Conservation (phyloP, 345 rosid species). For the Pistacia vera region DNA sequence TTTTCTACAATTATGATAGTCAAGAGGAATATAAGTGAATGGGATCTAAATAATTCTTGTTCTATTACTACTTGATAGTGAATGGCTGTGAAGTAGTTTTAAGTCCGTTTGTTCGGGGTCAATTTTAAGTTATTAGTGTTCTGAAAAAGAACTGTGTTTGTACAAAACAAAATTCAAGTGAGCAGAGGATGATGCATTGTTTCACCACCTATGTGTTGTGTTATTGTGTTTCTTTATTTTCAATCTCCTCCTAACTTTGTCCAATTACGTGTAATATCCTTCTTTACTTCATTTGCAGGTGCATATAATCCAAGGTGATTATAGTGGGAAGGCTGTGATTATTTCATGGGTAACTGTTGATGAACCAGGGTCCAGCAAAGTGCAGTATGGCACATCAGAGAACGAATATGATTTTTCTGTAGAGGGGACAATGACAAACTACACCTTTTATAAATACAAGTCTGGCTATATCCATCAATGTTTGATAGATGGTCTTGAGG, state of each 20-base stretch:
- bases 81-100: not conserved
- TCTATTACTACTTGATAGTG: not conserved
- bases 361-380: conserved; percentile 60
- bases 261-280: conserved; percentile 2
- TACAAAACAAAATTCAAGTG: not conserved
- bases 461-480: conserved; percentile 93
- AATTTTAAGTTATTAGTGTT: not conserved
- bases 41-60: not conserved
- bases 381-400: conserved; percentile 56
- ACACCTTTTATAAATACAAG: conserved; percentile 72
- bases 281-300: conserved; percentile 45
- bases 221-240: conserved; percentile 2
- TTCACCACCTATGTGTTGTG: not conserved
- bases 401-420: conserved; percentile 57
- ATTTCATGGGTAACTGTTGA: conserved; percentile 88
- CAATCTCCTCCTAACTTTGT: not conserved
- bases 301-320: conserved; percentile 94
- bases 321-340: conserved; percentile 84
- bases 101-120: not conserved
- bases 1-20: not conserved
- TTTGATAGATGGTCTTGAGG: conserved; percentile 78
- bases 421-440: conserved; percentile 60
- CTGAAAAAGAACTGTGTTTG: not conserved
- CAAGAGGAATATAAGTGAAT: not conserved
- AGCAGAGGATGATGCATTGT: not conserved